Conservation (phyloP, 164 flowering plant species). For the Annona squamosa region DNA sequence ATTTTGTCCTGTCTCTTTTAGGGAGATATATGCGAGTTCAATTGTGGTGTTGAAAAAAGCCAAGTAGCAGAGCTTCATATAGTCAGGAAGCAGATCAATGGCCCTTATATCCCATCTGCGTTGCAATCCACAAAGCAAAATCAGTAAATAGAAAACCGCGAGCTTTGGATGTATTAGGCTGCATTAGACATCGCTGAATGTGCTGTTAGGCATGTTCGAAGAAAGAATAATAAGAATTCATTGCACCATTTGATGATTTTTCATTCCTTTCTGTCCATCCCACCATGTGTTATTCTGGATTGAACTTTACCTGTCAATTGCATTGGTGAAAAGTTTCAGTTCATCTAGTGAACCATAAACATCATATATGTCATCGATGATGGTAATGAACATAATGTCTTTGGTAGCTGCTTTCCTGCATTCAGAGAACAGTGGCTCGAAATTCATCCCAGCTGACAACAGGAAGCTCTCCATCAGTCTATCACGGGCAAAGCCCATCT, state of each 20-base stretch:
- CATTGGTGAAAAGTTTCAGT: slow-evolving; percentile 12
- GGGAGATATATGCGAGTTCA: slow-evolving; percentile 4
- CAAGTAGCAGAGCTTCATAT: slow-evolving; percentile 13
- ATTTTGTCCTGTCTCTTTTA: slow-evolving; percentile 4
- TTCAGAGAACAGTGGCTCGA: neutral
- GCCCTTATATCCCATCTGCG: slow-evolving; percentile 16
- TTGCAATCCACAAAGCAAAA: neutral
- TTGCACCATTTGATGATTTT: neutral
- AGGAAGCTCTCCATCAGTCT: neutral
- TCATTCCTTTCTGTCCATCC: too few relatives aligned
- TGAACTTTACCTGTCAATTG: neutral
- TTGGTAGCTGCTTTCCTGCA: neutral
- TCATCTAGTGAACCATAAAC: slow-evolving; percentile 6
- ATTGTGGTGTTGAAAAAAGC: slow-evolving; percentile 13
- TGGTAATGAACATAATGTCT: neutral
- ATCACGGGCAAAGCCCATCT: neutral
- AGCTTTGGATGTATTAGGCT: neutral
- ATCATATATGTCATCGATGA: slow-evolving; percentile 6
- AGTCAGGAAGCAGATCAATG: slow-evolving; percentile 14
- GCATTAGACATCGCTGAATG: neutral
- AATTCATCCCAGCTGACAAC: neutral
- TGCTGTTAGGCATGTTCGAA: neutral
- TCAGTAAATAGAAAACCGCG: neutral
- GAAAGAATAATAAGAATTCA: neutral
- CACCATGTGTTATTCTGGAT: neutral